Percentiles rank a stretch among this genome's conserved stretches.
Conservation (phyloP, 169 alveolate genomes). For the Plasmodium chabaudi region DNA sequence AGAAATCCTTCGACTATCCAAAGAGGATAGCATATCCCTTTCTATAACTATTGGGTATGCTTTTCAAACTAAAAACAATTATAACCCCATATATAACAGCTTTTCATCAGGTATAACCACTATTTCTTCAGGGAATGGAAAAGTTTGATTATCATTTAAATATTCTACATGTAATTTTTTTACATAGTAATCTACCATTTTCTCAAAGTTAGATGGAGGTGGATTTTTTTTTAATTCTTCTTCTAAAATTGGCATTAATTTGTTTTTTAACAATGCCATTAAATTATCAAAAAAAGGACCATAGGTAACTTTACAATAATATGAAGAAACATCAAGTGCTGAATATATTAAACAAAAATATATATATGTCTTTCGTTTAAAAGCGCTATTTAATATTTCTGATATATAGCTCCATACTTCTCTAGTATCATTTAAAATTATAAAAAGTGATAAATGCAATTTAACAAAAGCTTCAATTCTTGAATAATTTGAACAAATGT, state of each 20-base stretch:
- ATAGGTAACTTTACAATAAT: slow-evolving; percentile 40
- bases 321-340: slow-evolving; percentile 41
- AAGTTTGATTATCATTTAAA: slow-evolving; percentile 11
- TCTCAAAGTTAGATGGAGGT: slow-evolving; percentile 41
- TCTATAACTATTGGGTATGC: too few species aligned
- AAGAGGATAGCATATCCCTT: too few species aligned
- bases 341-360: slow-evolving; percentile 50
- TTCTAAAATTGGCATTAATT: slow-evolving; percentile 45
- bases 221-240: slow-evolving; percentile 49
- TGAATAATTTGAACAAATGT: slow-evolving; percentile 20
- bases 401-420: slow-evolving; percentile 62
- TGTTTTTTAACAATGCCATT: slow-evolving; percentile 2
- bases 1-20: too few species aligned
- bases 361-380: slow-evolving; percentile 30
- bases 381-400: slow-evolving; percentile 52
- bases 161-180: slow-evolving; percentile 46
- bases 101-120: slow-evolving; percentile 58
- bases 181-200: slow-evolving; percentile 43
- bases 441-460: slow-evolving; percentile 59
- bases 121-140: slow-evolving; percentile 45
- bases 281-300: slow-evolving; percentile 23
- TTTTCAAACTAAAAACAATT: not conserved
- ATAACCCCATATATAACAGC: slow-evolving; percentile 34
- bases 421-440: slow-evolving; percentile 62
- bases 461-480: slow-evolving; percentile 42